A percentile compares a stretch with the other conserved stretches of the same genome.
Conservation (phyloP, 768 basidiomycete species). For the Asterophora parasitica region DNA sequence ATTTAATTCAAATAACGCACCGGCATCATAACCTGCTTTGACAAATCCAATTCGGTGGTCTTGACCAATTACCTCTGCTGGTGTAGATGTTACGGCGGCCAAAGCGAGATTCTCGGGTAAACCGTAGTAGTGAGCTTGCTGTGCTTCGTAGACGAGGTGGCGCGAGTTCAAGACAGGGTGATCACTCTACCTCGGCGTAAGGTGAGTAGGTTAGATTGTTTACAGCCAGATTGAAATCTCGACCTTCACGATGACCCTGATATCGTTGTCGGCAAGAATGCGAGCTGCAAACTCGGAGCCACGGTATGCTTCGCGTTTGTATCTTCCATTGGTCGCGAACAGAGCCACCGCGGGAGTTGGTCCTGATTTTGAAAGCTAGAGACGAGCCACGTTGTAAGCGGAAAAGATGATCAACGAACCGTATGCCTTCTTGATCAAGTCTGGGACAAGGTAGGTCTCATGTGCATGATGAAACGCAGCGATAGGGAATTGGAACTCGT, state of each 20-base stretch:
- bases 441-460: slow-evolving; percentile 79
- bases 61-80: slow-evolving; percentile 72
- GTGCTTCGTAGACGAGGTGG: slow-evolving; percentile 77
- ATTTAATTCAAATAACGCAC: slow-evolving; percentile 26
- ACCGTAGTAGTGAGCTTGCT: slow-evolving; percentile 79
- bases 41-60: slow-evolving; percentile 78
- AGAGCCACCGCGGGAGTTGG: slow-evolving; percentile 70
- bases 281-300: slow-evolving; percentile 77
- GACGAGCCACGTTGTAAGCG: background rate
- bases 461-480: slow-evolving; percentile 77
- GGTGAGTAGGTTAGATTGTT: background rate
- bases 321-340: slow-evolving; percentile 56
- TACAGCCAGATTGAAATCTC: slow-evolving; percentile 3
- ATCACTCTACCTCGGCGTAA: slow-evolving; percentile 44
- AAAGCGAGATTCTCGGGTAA: slow-evolving; percentile 66
- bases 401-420: slow-evolving; percentile 33
- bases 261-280: slow-evolving; percentile 61
- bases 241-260: slow-evolving; percentile 76
- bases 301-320: slow-evolving; percentile 80
- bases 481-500: slow-evolving; percentile 79
- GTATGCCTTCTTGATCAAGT: slow-evolving; percentile 64
- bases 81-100: slow-evolving; percentile 65
- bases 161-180: slow-evolving; percentile 66
- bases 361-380: slow-evolving; percentile 32
- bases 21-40: slow-evolving; percentile 75